Conservation (phyloP, 2,329 filamentous ascomycete species). For the Dendrostoma leiphaemia region DNA sequence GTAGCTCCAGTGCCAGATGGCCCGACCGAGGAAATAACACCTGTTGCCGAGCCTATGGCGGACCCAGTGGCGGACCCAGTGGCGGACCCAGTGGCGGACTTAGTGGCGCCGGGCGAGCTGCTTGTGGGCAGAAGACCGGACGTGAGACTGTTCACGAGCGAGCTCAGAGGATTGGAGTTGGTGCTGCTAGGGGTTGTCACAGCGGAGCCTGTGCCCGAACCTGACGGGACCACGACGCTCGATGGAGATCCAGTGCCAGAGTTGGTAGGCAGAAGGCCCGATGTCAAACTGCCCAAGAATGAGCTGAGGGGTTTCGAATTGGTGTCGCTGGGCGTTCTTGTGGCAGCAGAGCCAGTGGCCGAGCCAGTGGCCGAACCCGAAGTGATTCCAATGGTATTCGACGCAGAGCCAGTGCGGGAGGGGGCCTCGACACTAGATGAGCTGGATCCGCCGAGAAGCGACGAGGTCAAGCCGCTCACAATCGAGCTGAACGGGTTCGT, state of each 20-base stretch:
- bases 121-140: background rate
- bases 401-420: background rate
- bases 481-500: background rate
- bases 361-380: conserved; percentile 12
- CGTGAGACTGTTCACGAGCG: background rate
- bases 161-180: background rate
- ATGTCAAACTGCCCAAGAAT: background rate
- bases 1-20: background rate
- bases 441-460: background rate
- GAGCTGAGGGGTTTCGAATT: background rate
- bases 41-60: conserved; percentile 5
- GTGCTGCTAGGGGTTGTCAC: background rate
- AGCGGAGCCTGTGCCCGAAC: background rate
- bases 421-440: background rate
- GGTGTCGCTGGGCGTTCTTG: background rate
- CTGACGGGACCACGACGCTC: background rate
- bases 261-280: background rate
- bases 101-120: background rate
- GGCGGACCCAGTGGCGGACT: conserved; percentile 3
- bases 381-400: conserved; percentile 5
- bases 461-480: background rate
- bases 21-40: conserved; percentile 7
- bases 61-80: conserved; percentile 8
- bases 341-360: conserved; percentile 1
- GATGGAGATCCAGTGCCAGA: too few relatives aligned